Base-by-base conservation (phyloP, 1,139 yeast species). In the Wickerhamomyces sp. region DNA sequence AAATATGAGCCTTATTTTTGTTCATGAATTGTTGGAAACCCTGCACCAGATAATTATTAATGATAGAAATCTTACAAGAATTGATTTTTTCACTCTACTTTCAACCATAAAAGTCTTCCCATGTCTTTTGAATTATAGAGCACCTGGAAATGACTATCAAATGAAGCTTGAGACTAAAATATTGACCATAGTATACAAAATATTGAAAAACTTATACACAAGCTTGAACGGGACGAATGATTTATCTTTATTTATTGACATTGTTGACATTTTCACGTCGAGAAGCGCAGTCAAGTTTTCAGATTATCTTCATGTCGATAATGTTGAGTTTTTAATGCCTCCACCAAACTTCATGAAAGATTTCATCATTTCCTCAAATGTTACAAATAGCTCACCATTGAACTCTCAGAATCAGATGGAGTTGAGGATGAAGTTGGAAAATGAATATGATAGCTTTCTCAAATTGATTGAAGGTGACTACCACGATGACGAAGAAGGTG, bases 151-250 rank as follows among this genome's bases (percentile, higher is more conserved):
- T 17, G 35, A 32, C 8, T 17, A 32, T n/a, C 28, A 24, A 18
- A n/a, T 25, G 6, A 31, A 31, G 28, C 28, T 31, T 31, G 55
- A 51, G 35, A 16, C 35, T 2, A 12, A 37, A 18, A 43, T 52
- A 4, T 17, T 49, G 27, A 33, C 14, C 7, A 35, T 43, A 28
- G 37, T 51, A 12, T 51, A 45, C 33, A 22, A 35, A 9, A 35
- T 47, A 7, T 33, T 53, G 8, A 15, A 20, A 7, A 6, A n/a
- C 2, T 14, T 40, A 4, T 39, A 39, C 17, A 35, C 32, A 6
- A n/a, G 37, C 5, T 34, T 49, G 14, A 38, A 41, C 29, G 57
- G 57, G 3, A 37, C 49, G 1, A 46, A 46, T 29, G 57, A 53
- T 2, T 18, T 35, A 20, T 21, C 24, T 2, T 4, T 32, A 2